Conservation (phyloP, 208 protist genomes). For the Leishmania tarentolae region DNA sequence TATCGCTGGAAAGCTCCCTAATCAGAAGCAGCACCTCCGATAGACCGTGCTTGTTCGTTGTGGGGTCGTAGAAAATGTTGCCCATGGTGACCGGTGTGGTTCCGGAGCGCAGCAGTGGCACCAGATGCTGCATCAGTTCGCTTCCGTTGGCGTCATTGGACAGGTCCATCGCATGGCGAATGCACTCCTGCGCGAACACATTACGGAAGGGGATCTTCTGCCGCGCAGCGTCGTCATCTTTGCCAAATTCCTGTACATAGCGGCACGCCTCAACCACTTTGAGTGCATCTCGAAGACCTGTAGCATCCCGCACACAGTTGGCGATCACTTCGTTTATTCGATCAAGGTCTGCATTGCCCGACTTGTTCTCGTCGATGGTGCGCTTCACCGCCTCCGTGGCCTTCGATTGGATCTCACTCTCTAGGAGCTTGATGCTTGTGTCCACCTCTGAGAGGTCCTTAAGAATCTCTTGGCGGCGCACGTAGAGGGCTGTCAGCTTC, state of each 20-base stretch:
- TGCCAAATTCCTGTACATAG: slow-evolving; percentile 44
- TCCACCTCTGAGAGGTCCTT: slow-evolving; percentile 86
- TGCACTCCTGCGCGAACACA: slow-evolving; percentile 70
- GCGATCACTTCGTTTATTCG: slow-evolving; percentile 54
- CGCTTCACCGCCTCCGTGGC: slow-evolving; percentile 25
- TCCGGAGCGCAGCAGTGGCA: slow-evolving; percentile 63
- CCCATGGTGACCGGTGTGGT: slow-evolving; percentile 33
- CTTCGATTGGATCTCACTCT: slow-evolving; percentile 64
- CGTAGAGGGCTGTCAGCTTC: slow-evolving; percentile 67
- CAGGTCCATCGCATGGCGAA: slow-evolving; percentile 49
- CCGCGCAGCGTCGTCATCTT: slow-evolving; percentile 35
- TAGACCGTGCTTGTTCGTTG: slow-evolving; percentile 21
- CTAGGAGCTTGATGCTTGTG: slow-evolving; percentile 55
- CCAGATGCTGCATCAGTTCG: slow-evolving; percentile 73
- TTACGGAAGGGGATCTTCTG: slow-evolving; percentile 64
- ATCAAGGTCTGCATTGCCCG: slow-evolving; percentile 50
- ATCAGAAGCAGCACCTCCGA: slow-evolving; percentile 92
- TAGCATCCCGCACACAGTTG: slow-evolving; percentile 59
- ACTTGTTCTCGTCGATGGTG: slow-evolving; percentile 35
- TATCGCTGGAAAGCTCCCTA: slow-evolving; percentile 63
- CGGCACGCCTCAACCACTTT: slow-evolving; percentile 73
- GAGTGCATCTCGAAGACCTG: slow-evolving; percentile 75
- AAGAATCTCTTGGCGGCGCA: slow-evolving; percentile 70
- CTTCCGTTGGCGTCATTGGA: slow-evolving; percentile 77
- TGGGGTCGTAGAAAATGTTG: slow-evolving; percentile 43